Percentiles rank a stretch among this genome's conserved stretches.
phyloP scores from a whole-genome alignment of 257 asterid species.

The Forsythia viridissima region DNA sequence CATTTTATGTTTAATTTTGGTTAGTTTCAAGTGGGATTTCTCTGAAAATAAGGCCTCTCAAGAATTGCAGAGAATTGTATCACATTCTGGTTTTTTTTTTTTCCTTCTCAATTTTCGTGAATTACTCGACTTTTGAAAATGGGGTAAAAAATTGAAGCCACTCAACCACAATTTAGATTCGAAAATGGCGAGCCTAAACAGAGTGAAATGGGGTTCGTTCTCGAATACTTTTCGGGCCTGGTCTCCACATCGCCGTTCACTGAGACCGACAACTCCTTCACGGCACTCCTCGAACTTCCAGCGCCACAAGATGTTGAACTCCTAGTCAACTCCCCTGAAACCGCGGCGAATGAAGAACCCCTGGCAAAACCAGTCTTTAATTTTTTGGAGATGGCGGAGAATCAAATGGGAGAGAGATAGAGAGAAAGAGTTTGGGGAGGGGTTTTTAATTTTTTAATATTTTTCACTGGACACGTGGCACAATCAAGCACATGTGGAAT shows the following conservation, averaged over 20 bases:
- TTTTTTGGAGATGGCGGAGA: no score
- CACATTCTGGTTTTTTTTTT: background rate
- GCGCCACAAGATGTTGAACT: constrained; percentile 91
- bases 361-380: constrained; percentile 27
- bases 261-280: constrained; percentile 64
- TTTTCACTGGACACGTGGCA: no score
- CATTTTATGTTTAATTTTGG: background rate
- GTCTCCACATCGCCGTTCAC: constrained; percentile 27
- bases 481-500: no score
- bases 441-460: no score
- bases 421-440: no score
- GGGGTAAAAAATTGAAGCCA: constrained; percentile 36
- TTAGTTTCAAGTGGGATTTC: constrained; percentile 13
- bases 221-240: constrained; percentile 43
- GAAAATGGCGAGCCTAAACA: constrained; percentile 26
- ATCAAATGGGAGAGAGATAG: no score
- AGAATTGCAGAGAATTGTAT: background rate
- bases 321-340: constrained; percentile 46
- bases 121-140: constrained; percentile 4
- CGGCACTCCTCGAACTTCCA: constrained; percentile 87
- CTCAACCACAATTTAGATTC: constrained; percentile 56
- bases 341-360: constrained; percentile 34
- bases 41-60: background rate
- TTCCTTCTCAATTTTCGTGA: background rate
- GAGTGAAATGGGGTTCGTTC: constrained; percentile 34